phyloP scores from a whole-genome alignment of 805 yeast genomes.

The Wickerhamomyces queroliae region DNA sequence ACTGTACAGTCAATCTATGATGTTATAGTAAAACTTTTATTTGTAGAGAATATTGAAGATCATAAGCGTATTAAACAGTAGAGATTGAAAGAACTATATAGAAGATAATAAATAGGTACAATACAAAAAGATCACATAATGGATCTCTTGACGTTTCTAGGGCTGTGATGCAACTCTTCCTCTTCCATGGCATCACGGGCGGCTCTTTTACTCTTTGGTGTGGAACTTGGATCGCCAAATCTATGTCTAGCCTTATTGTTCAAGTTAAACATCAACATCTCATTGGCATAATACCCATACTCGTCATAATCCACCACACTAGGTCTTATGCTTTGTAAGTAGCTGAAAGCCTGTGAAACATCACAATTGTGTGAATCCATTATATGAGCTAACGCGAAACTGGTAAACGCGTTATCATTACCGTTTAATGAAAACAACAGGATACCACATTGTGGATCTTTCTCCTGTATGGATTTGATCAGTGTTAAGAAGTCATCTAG shows the following conservation, averaged over 20 bases:
- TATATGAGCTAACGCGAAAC: constrained; percentile 18
- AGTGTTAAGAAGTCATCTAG: constrained; percentile 16
- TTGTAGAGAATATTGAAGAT: too few species aligned
- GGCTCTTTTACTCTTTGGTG: constrained; percentile 17
- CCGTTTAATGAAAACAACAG: constrained; percentile 23
- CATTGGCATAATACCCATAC: constrained; percentile 17
- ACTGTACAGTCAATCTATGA: too few species aligned
- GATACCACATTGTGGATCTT: constrained; percentile 21
- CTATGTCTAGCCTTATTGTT: constrained; percentile 16
- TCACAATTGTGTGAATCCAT: constrained; percentile 20
- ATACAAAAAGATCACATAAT: not conserved
- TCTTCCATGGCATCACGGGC: constrained; percentile 18
- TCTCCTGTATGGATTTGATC: constrained; percentile 14
- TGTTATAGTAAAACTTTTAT: too few species aligned
- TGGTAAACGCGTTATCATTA: constrained; percentile 20
- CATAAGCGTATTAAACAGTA: too few species aligned
- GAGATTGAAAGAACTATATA: too few species aligned
- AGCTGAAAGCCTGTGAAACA: constrained; percentile 15
- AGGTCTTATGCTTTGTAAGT: constrained; percentile 22
- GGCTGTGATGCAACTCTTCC: constrained; percentile 19
- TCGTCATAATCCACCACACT: constrained; percentile 17
- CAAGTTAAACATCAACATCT: constrained; percentile 16
- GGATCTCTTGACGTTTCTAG: constrained; percentile 19
- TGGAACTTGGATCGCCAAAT: constrained; percentile 4
- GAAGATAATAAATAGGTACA: too few species aligned